Conservation (phyloP, 495 filamentous ascomycete genomes). For the Pseudomonodictys pantanalensis region DNA sequence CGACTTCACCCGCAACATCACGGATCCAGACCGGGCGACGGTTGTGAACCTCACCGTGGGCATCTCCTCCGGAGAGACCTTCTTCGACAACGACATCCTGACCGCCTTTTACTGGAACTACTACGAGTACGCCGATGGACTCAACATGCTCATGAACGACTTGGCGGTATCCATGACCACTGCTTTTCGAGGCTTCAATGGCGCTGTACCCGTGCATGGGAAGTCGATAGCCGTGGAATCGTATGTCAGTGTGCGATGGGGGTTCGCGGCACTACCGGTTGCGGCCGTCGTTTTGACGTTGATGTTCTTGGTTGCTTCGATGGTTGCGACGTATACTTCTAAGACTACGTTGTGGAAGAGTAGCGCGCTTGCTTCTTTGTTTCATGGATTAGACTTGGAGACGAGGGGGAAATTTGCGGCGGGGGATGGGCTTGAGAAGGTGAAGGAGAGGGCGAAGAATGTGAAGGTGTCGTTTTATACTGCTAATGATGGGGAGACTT, state of each 20-base stretch:
- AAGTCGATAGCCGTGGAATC: conserved; percentile 14
- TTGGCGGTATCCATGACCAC: conserved; percentile 9
- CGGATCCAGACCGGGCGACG: conserved; percentile 4
- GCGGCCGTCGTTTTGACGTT: conserved; percentile 7
- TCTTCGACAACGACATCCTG: conserved; percentile 37
- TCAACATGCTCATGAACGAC: conserved; percentile 32
- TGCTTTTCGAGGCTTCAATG: conserved; percentile 24
- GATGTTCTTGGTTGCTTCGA: not conserved
- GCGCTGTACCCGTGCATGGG: conserved; percentile 9
- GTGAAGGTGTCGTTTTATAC: not conserved
- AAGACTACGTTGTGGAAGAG: not conserved
- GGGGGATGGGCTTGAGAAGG: not conserved
- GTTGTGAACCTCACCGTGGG: conserved; percentile 36
- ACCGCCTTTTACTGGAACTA: conserved; percentile 39
- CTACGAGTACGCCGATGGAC: conserved; percentile 32
- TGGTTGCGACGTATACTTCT: not conserved
- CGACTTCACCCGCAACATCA: conserved; percentile 4
- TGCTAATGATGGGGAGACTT: not conserved
- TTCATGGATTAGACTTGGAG: not conserved
- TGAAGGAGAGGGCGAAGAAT: not conserved
- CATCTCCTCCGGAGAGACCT: conserved; percentile 31
- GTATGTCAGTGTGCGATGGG: conserved; percentile 29
- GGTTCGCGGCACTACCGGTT: conserved; percentile 20
- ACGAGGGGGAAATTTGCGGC: not conserved
- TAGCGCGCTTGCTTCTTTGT: not conserved